Base-by-base conservation (phyloP, 2,329 filamentous ascomycete genomes). In the Pestalotiopsis fici region DNA sequence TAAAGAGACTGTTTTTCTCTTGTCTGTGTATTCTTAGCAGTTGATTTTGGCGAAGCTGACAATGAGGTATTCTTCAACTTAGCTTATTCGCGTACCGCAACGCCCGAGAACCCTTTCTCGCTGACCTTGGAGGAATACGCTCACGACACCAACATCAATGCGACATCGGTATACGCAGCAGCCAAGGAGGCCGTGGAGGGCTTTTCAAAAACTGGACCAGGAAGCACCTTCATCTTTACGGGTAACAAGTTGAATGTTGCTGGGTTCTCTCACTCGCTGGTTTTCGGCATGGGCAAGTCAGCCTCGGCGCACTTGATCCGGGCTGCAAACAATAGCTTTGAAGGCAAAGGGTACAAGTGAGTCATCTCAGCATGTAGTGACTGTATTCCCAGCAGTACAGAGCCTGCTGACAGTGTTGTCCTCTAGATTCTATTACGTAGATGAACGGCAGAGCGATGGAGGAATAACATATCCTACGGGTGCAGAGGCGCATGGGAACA, bases 281-380 rank as follows among this genome's bases (percentile, higher is more conserved):
- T 25, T 2, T 67, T 65, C 31, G 66, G 62, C 21, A 65, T 65
- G 62, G 62, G 62, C 62, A 67, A 65, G 39, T 61, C 62, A 11
- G 66, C 61, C 7, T 15, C 43, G 11, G 66, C 66, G 3, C 59
- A 69, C 35, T 59, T 72, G 67, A 69, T 75, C 39, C 66, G 71
- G 25, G 4, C 73, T 69, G 15, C 60, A 61, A 18, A 65, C 37
- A 6, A 56, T 56, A 12, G 31, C 11, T 71, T 70, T 59, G 25
- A 64, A 2, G 73, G 69, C 12, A 75, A 71, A 27, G 73, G 70
- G 2, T 76, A 73, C 47, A 76, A 74, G 74, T 75, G 64, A 68
- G 75, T 74, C 4, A 21, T 28, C 21, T n/a, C 4, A 25, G 25
- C 28, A 31, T 7, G 21, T 50, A 37, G 6, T 60, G 27, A 13